phyloP scores from a whole-genome alignment of 1,139 yeast species.

The Magnusiomyces clavatus region DNA sequence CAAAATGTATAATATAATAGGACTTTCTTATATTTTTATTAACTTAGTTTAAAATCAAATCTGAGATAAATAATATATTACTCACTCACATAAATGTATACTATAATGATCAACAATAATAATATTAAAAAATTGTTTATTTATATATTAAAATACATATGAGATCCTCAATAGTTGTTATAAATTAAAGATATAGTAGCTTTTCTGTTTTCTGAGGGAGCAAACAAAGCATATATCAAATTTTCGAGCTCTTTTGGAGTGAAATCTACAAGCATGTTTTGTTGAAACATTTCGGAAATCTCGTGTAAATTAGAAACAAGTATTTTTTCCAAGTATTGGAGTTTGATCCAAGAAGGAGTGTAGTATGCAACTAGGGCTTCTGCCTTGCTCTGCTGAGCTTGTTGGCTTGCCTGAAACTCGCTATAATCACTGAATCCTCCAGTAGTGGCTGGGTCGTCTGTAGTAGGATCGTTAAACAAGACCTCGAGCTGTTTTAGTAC shows the following conservation, averaged over 20 bases:
- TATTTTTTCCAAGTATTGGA: constrained; percentile 31
- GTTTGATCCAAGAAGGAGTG: constrained; percentile 35
- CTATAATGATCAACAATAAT: no score
- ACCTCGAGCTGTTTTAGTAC: constrained; percentile 22
- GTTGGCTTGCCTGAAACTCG: neutral
- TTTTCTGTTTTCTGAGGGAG: constrained; percentile 60
- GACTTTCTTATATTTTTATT: no score
- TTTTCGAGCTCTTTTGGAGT: constrained; percentile 56
- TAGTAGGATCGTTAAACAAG: constrained; percentile 19
- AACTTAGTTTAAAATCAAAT: no score
- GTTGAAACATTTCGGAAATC: constrained; percentile 62
- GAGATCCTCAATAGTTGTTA: neutral
- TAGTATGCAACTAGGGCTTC: constrained; percentile 24
- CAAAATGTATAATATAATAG: no score
- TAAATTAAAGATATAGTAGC: constrained; percentile 36
- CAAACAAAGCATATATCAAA: constrained; percentile 56
- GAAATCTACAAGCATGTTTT: constrained; percentile 67
- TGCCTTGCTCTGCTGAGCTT: neutral
- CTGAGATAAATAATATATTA: no score
- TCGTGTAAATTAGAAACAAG: constrained; percentile 45
- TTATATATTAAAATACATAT: no score
- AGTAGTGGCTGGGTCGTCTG: neutral
- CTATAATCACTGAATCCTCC: neutral
- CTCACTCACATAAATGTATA: no score
- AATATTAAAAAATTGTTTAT: no score